phyloP scores from a whole-genome alignment of 2,329 filamentous ascomycete species.

The Penicillium sp. region DNA sequence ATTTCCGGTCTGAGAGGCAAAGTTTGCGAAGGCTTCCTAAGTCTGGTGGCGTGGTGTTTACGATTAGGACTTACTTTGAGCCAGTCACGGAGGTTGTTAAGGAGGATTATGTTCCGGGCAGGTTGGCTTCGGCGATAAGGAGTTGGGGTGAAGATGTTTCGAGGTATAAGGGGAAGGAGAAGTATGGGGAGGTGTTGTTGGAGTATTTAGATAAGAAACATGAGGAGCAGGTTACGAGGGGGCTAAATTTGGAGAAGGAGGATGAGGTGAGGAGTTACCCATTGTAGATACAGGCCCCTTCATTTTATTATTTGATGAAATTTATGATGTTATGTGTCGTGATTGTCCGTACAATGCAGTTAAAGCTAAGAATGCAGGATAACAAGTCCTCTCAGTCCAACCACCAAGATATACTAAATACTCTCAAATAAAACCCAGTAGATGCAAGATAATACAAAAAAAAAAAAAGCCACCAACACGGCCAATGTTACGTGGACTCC shows the following conservation, averaged over 20 bases:
- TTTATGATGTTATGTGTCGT: not conserved
- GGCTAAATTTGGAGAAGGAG: conserved; percentile 66
- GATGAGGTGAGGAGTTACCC: conserved; percentile 68
- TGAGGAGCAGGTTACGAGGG: conserved; percentile 70
- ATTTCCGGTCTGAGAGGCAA: conserved; percentile 78
- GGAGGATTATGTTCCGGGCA: conserved; percentile 77
- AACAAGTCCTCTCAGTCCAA: not conserved
- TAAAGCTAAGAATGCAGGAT: not conserved
- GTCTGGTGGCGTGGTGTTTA: conserved; percentile 69
- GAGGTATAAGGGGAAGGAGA: conserved; percentile 77
- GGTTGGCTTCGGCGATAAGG: conserved; percentile 76
- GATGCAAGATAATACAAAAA: conserved; percentile 3
- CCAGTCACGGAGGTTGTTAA: conserved; percentile 69
- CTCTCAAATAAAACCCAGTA: not conserved
- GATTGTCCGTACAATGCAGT: not conserved
- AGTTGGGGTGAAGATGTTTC: conserved; percentile 82
- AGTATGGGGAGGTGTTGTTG: conserved; percentile 73
- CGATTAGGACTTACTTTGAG: conserved; percentile 79
- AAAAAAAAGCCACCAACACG: not conserved
- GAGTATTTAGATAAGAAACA: conserved; percentile 78
- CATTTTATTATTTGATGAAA: not conserved
- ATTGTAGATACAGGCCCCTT: conserved; percentile 40
- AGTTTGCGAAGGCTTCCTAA: conserved; percentile 66
- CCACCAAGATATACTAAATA: not conserved
- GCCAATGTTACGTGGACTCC: not conserved